Conservation (phyloP, 331 rosid species). For the Rhamnella rubrinervis region DNA sequence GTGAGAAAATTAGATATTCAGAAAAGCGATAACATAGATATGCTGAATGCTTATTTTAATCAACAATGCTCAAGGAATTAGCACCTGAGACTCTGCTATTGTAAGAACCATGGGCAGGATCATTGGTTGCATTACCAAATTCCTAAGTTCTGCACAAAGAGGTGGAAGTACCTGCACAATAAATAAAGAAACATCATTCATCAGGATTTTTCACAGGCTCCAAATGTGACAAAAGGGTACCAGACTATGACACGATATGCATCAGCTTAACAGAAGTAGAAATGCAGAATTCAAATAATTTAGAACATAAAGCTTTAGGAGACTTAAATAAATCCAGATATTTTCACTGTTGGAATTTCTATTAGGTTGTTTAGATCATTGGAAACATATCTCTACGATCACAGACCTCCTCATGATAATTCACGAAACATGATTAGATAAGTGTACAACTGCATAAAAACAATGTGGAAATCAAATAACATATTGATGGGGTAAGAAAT, state of each 20-base stretch:
- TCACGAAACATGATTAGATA: constrained; percentile 1
- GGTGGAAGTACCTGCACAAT: constrained; percentile 91
- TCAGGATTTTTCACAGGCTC: constrained; percentile 1
- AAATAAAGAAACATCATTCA: constrained; percentile 15
- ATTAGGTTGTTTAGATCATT: no score
- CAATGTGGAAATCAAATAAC: constrained; percentile 3
- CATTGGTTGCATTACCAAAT: constrained; percentile 97
- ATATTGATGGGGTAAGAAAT: constrained; percentile 3
- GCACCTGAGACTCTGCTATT: constrained; percentile 98
- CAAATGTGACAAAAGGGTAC: background rate
- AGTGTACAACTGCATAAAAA: background rate
- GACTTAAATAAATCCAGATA: no score
- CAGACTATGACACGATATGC: background rate
- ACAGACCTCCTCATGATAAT: background rate
- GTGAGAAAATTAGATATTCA: background rate
- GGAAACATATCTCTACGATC: no score
- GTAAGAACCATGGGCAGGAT: constrained; percentile 97
- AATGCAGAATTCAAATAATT: background rate
- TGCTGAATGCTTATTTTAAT: constrained; percentile 1
- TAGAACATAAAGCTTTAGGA: background rate
- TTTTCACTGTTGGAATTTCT: no score
- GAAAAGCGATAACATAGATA: background rate
- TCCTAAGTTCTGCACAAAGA: constrained; percentile 97
- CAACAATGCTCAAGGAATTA: constrained; percentile 10
- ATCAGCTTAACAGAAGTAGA: constrained; percentile 4